Base-by-base conservation (phyloP, 305 asterid genomes). In the Fraxinus paxiana region DNA sequence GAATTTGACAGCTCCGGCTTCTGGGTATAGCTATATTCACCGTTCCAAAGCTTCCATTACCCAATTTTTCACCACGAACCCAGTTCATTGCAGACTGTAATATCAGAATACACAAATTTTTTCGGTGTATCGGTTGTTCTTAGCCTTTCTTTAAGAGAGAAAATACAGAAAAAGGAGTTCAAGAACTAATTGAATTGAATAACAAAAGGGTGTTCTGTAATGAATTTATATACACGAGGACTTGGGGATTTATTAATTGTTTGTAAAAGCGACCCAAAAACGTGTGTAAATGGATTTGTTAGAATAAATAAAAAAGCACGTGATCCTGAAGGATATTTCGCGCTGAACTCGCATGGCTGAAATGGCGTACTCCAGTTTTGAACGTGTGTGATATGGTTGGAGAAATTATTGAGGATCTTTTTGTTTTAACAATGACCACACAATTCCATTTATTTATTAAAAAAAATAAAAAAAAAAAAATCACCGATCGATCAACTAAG, bases 11-110 rank as follows among this genome's bases (percentile, higher is more conserved):
- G 41, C 9, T 35, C 9, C 5, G 6, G 1, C 9, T 35, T 35
- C 9, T 35, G 41, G 41, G 6, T 6, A 6, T 6, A 1, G 41
- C 41, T 35, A 35, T 4, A 35, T 35, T 35, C 41, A 6, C 8
- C 8, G 9, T 35, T 5, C 37, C 37, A 33, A 6, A 33, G 9
- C 41, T 35, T 35, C 41, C 41, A 35, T 34, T 34, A 6, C 8
- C 13, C 46, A 0, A 0, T 37, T 37, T 37, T 24, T 80, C 79
- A 80, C 83, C 79, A 15, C 79, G 83, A 80, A 80, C 63, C 83
- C 83, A 80, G 28, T 80, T 74, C 83, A 80, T 80, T 18, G 6
- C 38, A 51, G 33, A 20, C 13, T 59, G 24, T 9, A 54, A 54
- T 15, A 10, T 17, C 22, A 51, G 24, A 17, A 18, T 1, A 18